Percentiles rank a stretch among this genome's conserved stretches.
phyloP scores from a whole-genome alignment of 2,329 filamentous ascomycete genomes.

The Fusarium sp. region DNA sequence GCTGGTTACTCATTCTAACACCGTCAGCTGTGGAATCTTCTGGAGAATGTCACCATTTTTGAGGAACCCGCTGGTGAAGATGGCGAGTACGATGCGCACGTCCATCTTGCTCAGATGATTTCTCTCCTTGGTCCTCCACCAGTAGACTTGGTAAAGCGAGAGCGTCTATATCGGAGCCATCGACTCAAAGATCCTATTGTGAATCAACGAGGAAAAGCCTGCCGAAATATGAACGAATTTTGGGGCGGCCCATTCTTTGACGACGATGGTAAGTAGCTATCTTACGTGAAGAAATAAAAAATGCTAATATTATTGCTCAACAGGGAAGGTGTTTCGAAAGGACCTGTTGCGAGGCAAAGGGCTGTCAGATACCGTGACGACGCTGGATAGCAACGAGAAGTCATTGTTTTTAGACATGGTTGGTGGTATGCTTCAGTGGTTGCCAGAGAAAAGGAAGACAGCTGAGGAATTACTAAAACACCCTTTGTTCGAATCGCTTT shows the following conservation, averaged over 20 bases:
- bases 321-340: too few species aligned
- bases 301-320: background rate
- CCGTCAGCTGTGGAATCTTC: constrained; percentile 42
- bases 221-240: constrained; percentile 38
- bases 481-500: constrained; percentile 30
- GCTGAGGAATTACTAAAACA: constrained; percentile 40
- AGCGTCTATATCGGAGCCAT: constrained; percentile 25
- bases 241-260: constrained; percentile 40
- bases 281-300: background rate
- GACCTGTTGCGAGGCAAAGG: too few species aligned
- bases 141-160: constrained; percentile 20
- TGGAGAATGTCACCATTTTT: constrained; percentile 36
- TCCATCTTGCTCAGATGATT: constrained; percentile 39
- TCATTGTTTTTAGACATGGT: constrained; percentile 39
- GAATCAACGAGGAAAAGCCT: constrained; percentile 5
- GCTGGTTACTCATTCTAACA: background rate
- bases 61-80: constrained; percentile 26
- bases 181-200: constrained; percentile 5
- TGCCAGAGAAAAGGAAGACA: constrained; percentile 42
- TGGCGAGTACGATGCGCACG: constrained; percentile 40
- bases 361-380: constrained; percentile 33
- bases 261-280: constrained; percentile 10
- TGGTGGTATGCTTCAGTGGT: constrained; percentile 42
- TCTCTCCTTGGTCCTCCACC: constrained; percentile 35
- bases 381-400: constrained; percentile 37